Conservation (phyloP, 2,329 filamentous ascomycete genomes). For the Orbilia quercus region DNA sequence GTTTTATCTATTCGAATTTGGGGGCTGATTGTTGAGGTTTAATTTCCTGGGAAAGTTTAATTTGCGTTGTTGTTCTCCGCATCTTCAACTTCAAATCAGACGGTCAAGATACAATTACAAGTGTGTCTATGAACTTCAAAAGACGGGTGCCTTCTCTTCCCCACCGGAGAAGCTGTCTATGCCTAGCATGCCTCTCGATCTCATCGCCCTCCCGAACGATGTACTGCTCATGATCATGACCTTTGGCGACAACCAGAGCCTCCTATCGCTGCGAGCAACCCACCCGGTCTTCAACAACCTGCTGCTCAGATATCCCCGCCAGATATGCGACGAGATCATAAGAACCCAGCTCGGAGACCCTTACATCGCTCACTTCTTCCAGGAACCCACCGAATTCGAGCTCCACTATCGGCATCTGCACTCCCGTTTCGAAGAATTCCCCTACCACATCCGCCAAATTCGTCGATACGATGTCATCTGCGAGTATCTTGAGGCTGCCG, state of each 20-base stretch:
- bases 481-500: constrained; percentile 40
- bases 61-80: neutral
- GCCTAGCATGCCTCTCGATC: constrained; percentile 46
- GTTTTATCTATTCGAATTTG: no score
- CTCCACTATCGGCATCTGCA: constrained; percentile 19
- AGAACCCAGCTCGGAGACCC: constrained; percentile 34
- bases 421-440: constrained; percentile 37
- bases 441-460: constrained; percentile 45
- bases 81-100: neutral
- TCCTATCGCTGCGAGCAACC: constrained; percentile 34
- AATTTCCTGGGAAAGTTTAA: no score
- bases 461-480: constrained; percentile 36
- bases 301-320: constrained; percentile 43
- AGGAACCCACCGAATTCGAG: constrained; percentile 35
- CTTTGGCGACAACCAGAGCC: constrained; percentile 29
- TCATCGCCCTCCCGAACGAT: constrained; percentile 47
- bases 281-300: constrained; percentile 49
- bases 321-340: constrained; percentile 48
- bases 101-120: neutral
- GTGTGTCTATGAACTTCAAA: no score
- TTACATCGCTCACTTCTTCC: constrained; percentile 44
- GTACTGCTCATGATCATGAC: constrained; percentile 52
- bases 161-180: no score
- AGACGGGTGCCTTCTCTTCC: no score
- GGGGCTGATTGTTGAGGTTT: no score